These are phyloP conservation scores for Paraurostyla sp. DNA, from an alignment of 73 alveolate genomes.

Conservation along the genomic window DNA sequence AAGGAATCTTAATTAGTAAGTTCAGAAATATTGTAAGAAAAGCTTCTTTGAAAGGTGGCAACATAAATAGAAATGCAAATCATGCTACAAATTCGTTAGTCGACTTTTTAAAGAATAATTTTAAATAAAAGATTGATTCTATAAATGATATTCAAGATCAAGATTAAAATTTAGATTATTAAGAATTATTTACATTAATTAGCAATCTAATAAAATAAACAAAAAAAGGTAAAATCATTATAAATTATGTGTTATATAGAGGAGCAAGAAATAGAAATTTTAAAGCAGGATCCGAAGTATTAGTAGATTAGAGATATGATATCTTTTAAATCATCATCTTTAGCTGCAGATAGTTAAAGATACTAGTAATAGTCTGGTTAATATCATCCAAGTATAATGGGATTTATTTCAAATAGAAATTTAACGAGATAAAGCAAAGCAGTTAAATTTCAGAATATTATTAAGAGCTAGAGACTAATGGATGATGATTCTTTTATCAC, in stretches of 20 bases:
- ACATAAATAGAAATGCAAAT: neutral
- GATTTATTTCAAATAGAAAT: neutral
- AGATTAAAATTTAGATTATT: neutral
- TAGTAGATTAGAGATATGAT: neutral
- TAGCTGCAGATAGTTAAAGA: neutral
- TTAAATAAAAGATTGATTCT: neutral
- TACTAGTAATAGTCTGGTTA: neutral
- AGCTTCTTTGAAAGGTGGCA: neutral
- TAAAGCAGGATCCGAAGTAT: neutral
- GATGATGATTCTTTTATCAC: conserved; percentile 25
- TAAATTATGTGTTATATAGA: neutral
- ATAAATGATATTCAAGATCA: neutral
- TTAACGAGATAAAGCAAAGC: neutral
- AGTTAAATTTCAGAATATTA: neutral
- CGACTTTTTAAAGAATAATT: neutral
- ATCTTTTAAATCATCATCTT: neutral
- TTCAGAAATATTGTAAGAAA: neutral
- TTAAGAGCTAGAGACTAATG: neutral
- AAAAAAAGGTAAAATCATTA: neutral
- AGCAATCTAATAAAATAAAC: neutral
- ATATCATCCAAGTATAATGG: neutral
- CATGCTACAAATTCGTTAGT: neutral
- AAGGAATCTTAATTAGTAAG: neutral
- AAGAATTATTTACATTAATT: neutral
- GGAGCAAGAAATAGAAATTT: neutral